Evolutionary conservation across 2,329 filamentous ascomycete genomes (phyloP), one percentile per base, ranked within the genome.

Genomic region (Phyllosticta citrichinensis): DNA sequence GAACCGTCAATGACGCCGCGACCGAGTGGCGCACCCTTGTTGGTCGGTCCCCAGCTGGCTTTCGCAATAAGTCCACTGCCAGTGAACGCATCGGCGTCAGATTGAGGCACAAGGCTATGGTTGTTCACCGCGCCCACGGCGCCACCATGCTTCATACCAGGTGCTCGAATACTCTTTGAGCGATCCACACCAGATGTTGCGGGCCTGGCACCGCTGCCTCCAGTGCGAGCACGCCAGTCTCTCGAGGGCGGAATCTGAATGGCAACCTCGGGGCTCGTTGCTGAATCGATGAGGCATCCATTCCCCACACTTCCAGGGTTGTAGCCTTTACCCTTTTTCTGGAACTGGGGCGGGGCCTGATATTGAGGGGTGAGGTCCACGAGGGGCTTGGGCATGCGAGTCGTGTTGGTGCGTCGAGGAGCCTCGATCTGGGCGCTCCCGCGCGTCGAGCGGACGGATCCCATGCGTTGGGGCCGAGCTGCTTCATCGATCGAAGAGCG

Each of bases 351-450:
- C 6, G 85, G 80, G 63, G 88, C 85, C 56, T 81, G 78, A 68
- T 86, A 87, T 56, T 79, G 77, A 0, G 85, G 84, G 0, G 84
- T 85, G 51, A 91, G 78, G 67, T 89, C 87, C 30, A 91, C 74
- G 5, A 91, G 78, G 1, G 88, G 87, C 63, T 84, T 84, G 2
- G 79, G 78, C 66, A 72, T 75, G 6, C 72, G 71, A 55, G 68
- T 73, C 1, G 81, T 82, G n/a, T 71, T 72, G n/a, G 76, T 76
- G 24, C 58, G 52, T 5, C 33, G 33, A 40, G 33, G 33, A 40
- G 33, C 9, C 33, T 40, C 33, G 12, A 12, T 17, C 19, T 52
- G 62, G 27, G 19, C 68, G 67, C 52, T 65, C 61, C 62, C 69
- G 52, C 71, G 68, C 20, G 61, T 69, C 61, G 70, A 73, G 22